Percentiles rank a stretch among this genome's conserved stretches.
These are phyloP conservation scores for Auxenochlorella pyrenoidosa DNA, from an alignment of 139 green algal species.

Conservation along the genomic window DNA sequence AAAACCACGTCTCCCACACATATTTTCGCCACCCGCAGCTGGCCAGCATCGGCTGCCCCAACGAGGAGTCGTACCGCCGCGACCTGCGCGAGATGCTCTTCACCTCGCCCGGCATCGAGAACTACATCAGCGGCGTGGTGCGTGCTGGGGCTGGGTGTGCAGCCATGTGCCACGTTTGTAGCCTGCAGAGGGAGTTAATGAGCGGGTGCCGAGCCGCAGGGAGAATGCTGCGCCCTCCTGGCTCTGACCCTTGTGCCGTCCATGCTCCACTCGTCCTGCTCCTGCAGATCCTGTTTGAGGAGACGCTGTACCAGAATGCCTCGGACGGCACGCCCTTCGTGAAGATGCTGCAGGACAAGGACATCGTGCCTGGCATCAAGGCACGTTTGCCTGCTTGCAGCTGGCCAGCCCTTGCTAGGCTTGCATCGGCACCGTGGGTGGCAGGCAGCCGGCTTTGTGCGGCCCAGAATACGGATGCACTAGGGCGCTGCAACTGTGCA, in stretches of 20 bases:
- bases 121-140: conserved; percentile 75
- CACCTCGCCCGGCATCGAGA: conserved; percentile 60
- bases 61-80: conserved; percentile 60
- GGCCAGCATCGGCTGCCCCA: conserved; percentile 59
- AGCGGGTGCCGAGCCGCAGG: no score
- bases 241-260: not conserved
- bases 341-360: conserved; percentile 68
- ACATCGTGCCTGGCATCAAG: conserved; percentile 70
- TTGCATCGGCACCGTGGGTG: not conserved
- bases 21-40: conserved; percentile 44
- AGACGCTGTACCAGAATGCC: conserved; percentile 85
- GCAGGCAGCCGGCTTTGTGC: not conserved
- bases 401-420: not conserved
- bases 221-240: no score
- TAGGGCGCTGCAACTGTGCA: not conserved
- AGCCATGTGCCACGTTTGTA: no score
- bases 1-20: no score
- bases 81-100: conserved; percentile 71
- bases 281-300: conserved; percentile 94
- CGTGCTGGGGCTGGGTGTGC: not conserved
- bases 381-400: not conserved
- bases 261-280: not conserved
- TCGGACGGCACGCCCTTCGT: conserved; percentile 74
- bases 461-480: not conserved
- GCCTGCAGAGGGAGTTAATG: no score